Conservation (phyloP, 257 asterid species). For the Nicotiana obtusifolia region DNA sequence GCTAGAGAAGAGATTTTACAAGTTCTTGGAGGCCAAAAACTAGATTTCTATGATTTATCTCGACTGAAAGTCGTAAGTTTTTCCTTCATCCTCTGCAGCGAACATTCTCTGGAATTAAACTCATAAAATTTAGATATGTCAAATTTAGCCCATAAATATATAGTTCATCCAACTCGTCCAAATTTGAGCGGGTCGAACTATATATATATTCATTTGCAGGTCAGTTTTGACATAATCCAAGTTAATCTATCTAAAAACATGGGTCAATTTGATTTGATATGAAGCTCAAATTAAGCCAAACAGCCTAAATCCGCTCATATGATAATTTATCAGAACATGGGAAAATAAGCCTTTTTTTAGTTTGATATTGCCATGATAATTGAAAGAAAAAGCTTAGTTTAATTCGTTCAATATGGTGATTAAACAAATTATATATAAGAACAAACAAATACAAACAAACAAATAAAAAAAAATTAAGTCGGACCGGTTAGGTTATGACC, state of each 20-base stretch:
- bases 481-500: no score
- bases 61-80: slow-evolving; percentile 17
- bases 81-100: no score
- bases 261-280: no score
- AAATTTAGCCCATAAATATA: background rate
- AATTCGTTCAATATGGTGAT: background rate
- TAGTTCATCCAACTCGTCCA: background rate
- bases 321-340: no score
- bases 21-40: slow-evolving; percentile 6
- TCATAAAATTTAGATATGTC: no score
- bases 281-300: no score
- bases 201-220: background rate
- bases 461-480: background rate
- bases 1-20: slow-evolving; percentile 19
- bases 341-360: background rate
- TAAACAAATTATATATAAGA: background rate
- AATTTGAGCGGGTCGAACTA: background rate
- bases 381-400: background rate
- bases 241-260: no score
- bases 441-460: background rate
- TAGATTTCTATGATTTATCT: slow-evolving; percentile 7
- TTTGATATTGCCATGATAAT: background rate
- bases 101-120: background rate
- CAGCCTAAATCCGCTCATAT: no score
- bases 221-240: background rate